A percentile compares a stretch with the other conserved stretches of the same genome.
Conservation (phyloP, 495 filamentous ascomycete species). For the Trichoderma virens region DNA sequence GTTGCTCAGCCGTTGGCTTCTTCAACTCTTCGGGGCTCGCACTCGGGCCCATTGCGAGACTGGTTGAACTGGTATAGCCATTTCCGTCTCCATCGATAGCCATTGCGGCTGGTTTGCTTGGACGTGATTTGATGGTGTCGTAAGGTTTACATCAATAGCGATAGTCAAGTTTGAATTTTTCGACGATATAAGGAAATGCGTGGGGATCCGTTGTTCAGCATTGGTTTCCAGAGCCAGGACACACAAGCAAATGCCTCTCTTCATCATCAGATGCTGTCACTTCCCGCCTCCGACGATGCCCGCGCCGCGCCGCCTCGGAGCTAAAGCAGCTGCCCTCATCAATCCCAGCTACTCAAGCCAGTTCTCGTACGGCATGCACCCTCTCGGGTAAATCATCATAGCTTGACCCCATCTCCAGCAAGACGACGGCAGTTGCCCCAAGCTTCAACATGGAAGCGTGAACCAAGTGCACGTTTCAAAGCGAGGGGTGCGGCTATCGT, state of each 20-base stretch:
- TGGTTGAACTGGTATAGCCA: neutral
- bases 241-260: neutral
- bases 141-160: neutral
- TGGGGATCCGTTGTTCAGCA: neutral
- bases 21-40: neutral
- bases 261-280: neutral
- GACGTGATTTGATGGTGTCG: neutral
- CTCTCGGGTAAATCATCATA: neutral
- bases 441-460: neutral
- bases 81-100: neutral
- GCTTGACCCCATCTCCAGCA: neutral
- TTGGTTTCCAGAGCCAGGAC: neutral
- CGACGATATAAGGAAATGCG: neutral
- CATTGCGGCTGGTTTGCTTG: neutral
- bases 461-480: neutral
- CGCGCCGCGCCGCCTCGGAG: neutral
- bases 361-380: neutral
- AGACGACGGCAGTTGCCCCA: neutral
- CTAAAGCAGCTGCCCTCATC: neutral
- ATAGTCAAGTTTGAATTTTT: neutral
- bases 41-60: neutral
- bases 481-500: neutral
- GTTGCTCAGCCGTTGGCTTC: neutral
- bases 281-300: neutral
- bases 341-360: neutral